Base-by-base conservation (phyloP, 108 stramenopile genomes). In the Nitzschia putrida region DNA sequence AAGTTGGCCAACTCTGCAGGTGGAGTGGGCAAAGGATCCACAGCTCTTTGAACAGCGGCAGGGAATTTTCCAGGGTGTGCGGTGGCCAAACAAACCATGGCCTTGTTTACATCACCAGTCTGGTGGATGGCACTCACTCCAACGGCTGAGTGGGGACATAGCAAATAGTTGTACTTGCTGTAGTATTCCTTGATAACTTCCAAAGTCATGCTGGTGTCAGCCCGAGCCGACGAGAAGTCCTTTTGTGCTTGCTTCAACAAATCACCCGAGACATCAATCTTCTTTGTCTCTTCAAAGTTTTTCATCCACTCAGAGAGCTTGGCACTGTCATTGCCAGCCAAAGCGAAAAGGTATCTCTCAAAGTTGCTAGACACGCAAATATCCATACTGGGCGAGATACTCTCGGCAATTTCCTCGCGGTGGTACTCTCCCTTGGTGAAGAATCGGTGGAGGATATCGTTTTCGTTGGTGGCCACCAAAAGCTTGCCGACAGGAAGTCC, bases 341-440 rank as follows among this genome's bases (percentile, higher is more conserved):
- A 73, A 73, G 94, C 90, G 78, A 85, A 99, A 10, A 99, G 83
- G 79, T 95, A 99, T 14, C 98, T 80, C 70, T 99, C 98, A 78
- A 99, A 99, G 84, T 99, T 99, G 50, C 91, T 93, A 37, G 92
- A 94, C 0, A 99, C 96, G 64, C 96, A 99, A 72, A 99, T 98
- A 72, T 99, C 98, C 98, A 99, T 99, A 14, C 87, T 89, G 13
- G 98, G 98, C 20, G 94, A 86, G 34, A 98, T 90, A 14, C 95
- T 95, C 68, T 92, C 64, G 44, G 81, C 80, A 72, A 96, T 94
- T 7, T 74, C 72, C 50, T 92, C 87, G 51, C 94, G 77, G 59
- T 94, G 91, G 78, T 99, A 99, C 69, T 95, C 84, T 34, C 98
- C 98, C 53, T 83, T 85, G 39, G 86, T 85, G 76, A 99, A 97